phyloP scores from a whole-genome alignment of 176 grass and related monocot genomes.

The Cenchrus americanus region DNA sequence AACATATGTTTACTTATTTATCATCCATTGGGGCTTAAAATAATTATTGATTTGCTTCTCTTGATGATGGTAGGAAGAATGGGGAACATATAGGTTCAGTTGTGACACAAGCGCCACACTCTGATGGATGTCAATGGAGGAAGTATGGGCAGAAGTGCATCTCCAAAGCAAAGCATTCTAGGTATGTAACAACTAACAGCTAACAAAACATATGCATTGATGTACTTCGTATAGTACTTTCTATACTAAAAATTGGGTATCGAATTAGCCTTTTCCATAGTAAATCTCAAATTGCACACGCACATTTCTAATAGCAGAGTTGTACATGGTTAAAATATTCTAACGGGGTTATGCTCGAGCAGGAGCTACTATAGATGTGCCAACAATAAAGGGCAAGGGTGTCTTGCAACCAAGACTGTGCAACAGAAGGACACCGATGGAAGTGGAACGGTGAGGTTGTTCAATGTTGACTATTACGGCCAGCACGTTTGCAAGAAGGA shows the following conservation, averaged over 20 bases:
- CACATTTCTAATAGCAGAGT: background rate
- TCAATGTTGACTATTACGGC: constrained; percentile 32
- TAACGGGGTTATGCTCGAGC: background rate
- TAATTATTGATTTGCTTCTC: background rate
- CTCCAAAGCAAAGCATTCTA: constrained; percentile 28
- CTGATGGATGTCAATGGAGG: constrained; percentile 45
- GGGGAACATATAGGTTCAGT: constrained; percentile 19
- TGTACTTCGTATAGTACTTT: background rate
- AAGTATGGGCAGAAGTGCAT: constrained; percentile 50
- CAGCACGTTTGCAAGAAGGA: constrained; percentile 23
- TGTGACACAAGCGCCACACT: constrained; percentile 25
- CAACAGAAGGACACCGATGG: constrained; percentile 34
- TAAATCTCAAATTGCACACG: background rate
- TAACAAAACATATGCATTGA: background rate
- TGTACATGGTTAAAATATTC: background rate
- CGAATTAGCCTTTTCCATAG: too few relatives aligned
- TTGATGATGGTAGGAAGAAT: constrained; percentile 28
- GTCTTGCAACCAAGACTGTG: constrained; percentile 39
- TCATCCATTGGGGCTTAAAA: background rate
- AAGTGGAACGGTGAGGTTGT: background rate
- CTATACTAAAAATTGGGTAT: background rate
- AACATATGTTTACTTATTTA: background rate
- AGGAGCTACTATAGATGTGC: constrained; percentile 53
- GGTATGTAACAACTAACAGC: constrained; percentile 3
- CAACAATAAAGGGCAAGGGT: constrained; percentile 36